Conservation (phyloP, 1,139 yeast species). For the Yamadazyma conglobata region DNA sequence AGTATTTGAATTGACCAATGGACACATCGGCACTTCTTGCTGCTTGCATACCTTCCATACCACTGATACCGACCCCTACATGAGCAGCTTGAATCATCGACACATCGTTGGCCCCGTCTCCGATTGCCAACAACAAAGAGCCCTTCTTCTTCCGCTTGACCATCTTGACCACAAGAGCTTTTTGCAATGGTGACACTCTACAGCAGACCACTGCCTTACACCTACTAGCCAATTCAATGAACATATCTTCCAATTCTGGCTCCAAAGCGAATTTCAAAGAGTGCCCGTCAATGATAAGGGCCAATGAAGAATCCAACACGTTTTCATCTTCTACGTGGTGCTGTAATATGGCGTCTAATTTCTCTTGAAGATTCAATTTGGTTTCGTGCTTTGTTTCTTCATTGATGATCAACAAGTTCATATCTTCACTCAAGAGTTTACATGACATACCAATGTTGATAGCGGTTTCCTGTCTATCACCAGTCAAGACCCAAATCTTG, state of each 20-base stretch:
- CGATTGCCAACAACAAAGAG: slow-evolving; percentile 84
- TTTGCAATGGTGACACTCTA: slow-evolving; percentile 95
- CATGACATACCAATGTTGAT: slow-evolving; percentile 98
- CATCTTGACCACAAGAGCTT: slow-evolving; percentile 90
- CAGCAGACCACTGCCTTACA: slow-evolving; percentile 95
- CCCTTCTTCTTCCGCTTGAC: slow-evolving; percentile 59
- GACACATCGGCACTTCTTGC: slow-evolving; percentile 97
- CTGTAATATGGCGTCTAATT: slow-evolving; percentile 69
- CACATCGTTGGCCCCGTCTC: slow-evolving; percentile 98
- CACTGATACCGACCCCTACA: slow-evolving; percentile 97
- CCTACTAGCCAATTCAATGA: slow-evolving; percentile 74
- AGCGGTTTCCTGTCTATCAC: slow-evolving; percentile 99
- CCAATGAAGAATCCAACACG: slow-evolving; percentile 63
- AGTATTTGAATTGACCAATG: slow-evolving; percentile 89
- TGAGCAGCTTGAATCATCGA: slow-evolving; percentile 99
- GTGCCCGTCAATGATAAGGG: slow-evolving; percentile 90
- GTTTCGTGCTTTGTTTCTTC: slow-evolving; percentile 81
- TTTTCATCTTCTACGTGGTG: slow-evolving; percentile 62
- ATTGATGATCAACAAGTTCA: slow-evolving; percentile 87
- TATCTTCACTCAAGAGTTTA: slow-evolving; percentile 88
- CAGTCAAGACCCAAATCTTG: slow-evolving; percentile 95
- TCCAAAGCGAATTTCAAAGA: slow-evolving; percentile 85
- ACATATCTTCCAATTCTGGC: slow-evolving; percentile 70
- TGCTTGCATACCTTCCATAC: slow-evolving; percentile 99
- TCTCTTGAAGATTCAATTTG: slow-evolving; percentile 64